These are phyloP conservation scores for Globisporangium nodosum DNA, from an alignment of 352 stramenopile genomes.

Conservation along the genomic window DNA sequence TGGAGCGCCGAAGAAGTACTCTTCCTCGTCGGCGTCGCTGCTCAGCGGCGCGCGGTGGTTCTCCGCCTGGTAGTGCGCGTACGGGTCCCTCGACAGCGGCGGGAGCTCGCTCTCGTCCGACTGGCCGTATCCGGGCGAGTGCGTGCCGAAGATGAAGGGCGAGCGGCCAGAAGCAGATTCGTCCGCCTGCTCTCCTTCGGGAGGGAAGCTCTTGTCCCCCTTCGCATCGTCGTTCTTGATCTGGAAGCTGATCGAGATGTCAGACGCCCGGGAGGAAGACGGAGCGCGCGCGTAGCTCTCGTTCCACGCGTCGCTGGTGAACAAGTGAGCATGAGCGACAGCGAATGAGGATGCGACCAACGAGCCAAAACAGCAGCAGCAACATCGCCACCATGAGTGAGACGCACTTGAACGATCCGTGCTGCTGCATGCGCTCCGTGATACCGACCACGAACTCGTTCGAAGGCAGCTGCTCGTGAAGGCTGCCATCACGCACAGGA, in stretches of 20 bases:
- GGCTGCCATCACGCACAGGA: constrained; percentile 13
- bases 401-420: constrained; percentile 37
- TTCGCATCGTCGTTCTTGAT: constrained; percentile 4
- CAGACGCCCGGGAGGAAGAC: background rate
- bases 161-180: background rate
- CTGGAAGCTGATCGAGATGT: background rate
- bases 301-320: constrained; percentile 44
- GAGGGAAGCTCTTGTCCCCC: constrained; percentile 9
- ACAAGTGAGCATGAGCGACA: background rate
- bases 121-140: constrained; percentile 4
- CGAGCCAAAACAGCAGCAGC: background rate
- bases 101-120: constrained; percentile 16
- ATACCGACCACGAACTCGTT: constrained; percentile 52
- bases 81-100: constrained; percentile 35
- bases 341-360: background rate
- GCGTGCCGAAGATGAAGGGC: constrained; percentile 54
- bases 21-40: constrained; percentile 31
- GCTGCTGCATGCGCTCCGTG: constrained; percentile 41
- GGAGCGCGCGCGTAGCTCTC: constrained; percentile 6
- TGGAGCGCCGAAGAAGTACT: constrained; percentile 41
- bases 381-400: no score
- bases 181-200: background rate
- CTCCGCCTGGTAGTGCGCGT: constrained; percentile 20
- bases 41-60: background rate
- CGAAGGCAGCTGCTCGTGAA: constrained; percentile 34